phyloP scores from a whole-genome alignment of 495 filamentous ascomycete species.

The Penicillium arizonense region DNA sequence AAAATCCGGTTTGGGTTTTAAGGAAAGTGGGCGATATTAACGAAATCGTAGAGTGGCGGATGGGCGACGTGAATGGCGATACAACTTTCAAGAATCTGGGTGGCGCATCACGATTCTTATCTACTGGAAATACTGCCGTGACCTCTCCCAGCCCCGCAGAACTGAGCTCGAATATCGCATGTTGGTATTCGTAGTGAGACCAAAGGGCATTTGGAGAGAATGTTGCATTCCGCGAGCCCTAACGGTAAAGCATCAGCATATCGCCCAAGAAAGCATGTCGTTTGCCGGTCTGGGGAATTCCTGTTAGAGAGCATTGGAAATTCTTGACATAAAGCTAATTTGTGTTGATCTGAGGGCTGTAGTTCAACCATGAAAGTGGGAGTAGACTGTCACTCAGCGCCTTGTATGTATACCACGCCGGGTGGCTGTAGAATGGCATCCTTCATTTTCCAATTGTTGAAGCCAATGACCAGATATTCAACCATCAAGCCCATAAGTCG shows the following conservation, averaged over 20 bases:
- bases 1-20: conserved; percentile 10
- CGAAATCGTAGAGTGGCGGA: not conserved
- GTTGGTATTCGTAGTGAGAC: conserved; percentile 20
- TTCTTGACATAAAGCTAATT: not conserved
- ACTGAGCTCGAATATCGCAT: conserved; percentile 5
- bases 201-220: conserved; percentile 14
- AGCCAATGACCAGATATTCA: not conserved
- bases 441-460: not conserved
- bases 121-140: not conserved
- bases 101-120: conserved; percentile 27
- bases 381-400: not conserved
- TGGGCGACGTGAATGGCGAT: conserved; percentile 3
- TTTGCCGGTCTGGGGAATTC: conserved; percentile 9
- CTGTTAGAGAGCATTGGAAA: not conserved
- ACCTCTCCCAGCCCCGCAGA: conserved; percentile 13
- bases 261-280: conserved; percentile 6
- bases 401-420: not conserved
- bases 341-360: not conserved
- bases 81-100: not conserved
- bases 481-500: not conserved
- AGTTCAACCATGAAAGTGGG: not conserved
- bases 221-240: conserved; percentile 24
- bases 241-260: conserved; percentile 5
- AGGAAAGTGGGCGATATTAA: conserved; percentile 15
- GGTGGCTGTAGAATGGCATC: not conserved